Conservation (phyloP, 768 basidiomycete species). For the Punctularia strigosozonata region DNA sequence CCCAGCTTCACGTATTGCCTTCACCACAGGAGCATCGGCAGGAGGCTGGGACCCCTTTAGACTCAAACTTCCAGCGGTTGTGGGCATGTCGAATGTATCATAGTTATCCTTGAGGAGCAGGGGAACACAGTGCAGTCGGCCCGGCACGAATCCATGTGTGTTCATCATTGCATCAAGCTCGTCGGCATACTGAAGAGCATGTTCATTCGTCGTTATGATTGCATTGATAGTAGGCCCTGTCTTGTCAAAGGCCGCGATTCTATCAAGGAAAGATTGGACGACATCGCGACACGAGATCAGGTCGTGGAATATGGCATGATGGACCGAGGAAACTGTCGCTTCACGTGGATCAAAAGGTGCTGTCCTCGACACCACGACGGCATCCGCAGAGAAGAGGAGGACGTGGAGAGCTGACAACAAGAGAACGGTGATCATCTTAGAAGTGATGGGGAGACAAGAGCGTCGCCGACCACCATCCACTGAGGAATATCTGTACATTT, state of each 20-base stretch:
- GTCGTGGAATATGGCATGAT: background rate
- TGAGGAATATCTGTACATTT: no score
- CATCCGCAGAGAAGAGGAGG: no score
- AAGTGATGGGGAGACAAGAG: no score
- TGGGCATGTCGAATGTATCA: conserved; percentile 2
- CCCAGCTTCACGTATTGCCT: background rate
- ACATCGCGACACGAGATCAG: background rate
- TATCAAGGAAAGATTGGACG: conserved; percentile 1
- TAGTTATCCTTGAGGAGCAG: conserved; percentile 1
- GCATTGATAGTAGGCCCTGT: background rate
- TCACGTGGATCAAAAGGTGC: background rate
- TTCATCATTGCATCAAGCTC: background rate
- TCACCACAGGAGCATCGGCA: background rate
- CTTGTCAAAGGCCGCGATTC: background rate
- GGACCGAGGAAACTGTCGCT: background rate
- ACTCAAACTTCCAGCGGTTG: background rate
- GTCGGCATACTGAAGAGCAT: background rate
- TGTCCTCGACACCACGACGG: no score
- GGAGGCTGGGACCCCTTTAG: background rate
- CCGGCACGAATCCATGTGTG: no score
- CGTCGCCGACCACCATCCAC: no score
- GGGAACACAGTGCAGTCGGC: background rate
- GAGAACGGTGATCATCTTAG: no score
- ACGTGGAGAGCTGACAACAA: no score
- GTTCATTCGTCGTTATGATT: background rate